phyloP scores from a whole-genome alignment of 768 basidiomycete genomes.

The Lepiota venenata region DNA sequence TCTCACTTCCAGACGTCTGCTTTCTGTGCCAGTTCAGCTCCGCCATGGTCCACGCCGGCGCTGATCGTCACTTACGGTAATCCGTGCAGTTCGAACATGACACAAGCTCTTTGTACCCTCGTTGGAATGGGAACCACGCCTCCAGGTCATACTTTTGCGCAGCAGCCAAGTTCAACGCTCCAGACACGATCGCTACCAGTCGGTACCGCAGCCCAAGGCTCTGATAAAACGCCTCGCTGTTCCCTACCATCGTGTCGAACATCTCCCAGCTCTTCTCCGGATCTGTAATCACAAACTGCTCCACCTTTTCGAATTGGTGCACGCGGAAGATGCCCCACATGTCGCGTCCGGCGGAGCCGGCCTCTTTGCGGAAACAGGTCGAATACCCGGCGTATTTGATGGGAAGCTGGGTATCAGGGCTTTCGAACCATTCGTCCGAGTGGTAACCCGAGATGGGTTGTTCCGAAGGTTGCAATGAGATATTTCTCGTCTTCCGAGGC shows the following conservation, averaged over 20 bases:
- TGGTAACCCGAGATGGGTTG: conserved; percentile 97
- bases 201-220: conserved; percentile 91
- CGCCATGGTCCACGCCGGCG: neutral
- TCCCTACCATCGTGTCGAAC: conserved; percentile 88
- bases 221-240: conserved; percentile 95
- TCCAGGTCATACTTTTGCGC: conserved; percentile 97
- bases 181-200: conserved; percentile 92
- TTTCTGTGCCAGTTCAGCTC: conserved; percentile 52
- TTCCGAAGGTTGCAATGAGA: conserved; percentile 97
- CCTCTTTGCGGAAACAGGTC: conserved; percentile 99
- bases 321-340: conserved; percentile 99
- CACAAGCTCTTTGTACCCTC: conserved; percentile 94
- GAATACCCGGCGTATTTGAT: conserved; percentile 85
- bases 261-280: conserved; percentile 93
- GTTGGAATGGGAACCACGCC: conserved; percentile 99
- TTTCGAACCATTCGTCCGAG: conserved; percentile 97
- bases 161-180: conserved; percentile 95
- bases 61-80: conserved; percentile 70
- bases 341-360: conserved; percentile 94
- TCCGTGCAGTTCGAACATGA: conserved; percentile 99
- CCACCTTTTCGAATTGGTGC: conserved; percentile 99
- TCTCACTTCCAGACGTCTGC: conserved; percentile 87
- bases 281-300: conserved; percentile 94
- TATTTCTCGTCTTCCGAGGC: conserved; percentile 95
- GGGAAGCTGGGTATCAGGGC: conserved; percentile 89